Base-by-base conservation (phyloP, 108 stramenopile genomes). In the Cyclotella baltica region DNA sequence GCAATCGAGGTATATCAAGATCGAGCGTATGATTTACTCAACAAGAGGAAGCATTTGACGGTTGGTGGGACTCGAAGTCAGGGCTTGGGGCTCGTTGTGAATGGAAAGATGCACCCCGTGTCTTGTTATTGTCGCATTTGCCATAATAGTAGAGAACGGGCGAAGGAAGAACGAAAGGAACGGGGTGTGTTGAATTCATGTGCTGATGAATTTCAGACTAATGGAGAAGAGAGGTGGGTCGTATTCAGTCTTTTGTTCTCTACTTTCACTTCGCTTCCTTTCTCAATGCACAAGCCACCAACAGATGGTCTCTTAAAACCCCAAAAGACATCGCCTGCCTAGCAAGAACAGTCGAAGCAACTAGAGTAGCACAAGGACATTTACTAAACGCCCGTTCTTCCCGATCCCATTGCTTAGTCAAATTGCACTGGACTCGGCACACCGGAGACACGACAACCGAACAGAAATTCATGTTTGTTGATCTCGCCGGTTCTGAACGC, bases 401-500 rank as follows among this genome's bases (percentile, higher is more conserved):
- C 10, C 59, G 59, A 61, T 61, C 59, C 6, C 59, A 61, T 31
- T 61, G 59, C 18, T 28, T 61, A 10, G 59, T 61, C 28, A 20
- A 31, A 61, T 27, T 31, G 13, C 59, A 61, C 30, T 29, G 8
- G 13, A 43, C 40, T 11, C 40, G 40, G 13, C 8, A 43, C 13
- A 43, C 40, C 10, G 40, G 40, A 13, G 40, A 43, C 13, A 43
- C 40, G 40, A 43, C 8, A 13, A 43, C 8, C 8, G 40, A 43
- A 43, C 40, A 43, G 40, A 8, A 43, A 13, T 43, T 43, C 13
- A 43, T 43, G 40, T 43, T 71, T 71, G 37, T 64, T 19, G 63
- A 64, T 40, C 33, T 64, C 8, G 63, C 63, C 19, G 63, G 63
- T n/a, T 64, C 63, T 20, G 63, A 64, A 64, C 63, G 63, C 35